Percentiles rank a stretch among this genome's conserved stretches.
Conservation (phyloP, 1,139 yeast species). For the Saccharomyces uvarum region DNA sequence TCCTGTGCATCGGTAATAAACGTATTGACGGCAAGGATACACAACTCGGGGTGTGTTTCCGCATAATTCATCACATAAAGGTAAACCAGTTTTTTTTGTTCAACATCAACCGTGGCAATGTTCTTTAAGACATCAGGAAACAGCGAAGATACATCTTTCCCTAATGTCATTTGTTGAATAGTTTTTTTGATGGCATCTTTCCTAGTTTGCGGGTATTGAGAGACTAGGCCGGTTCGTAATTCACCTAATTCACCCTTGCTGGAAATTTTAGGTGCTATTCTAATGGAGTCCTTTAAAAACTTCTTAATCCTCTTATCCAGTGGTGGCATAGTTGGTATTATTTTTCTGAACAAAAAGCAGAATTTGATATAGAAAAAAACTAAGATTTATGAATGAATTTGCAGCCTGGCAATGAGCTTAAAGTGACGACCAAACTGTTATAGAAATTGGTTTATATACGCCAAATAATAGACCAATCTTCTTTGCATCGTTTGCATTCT, state of each 20-base stretch:
- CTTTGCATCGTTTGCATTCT: background rate
- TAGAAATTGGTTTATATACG: background rate
- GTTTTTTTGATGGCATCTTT: constrained; percentile 96
- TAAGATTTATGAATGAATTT: too few relatives aligned
- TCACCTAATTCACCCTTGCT: constrained; percentile 73
- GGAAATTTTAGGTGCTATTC: constrained; percentile 34
- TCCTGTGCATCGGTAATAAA: constrained; percentile 95
- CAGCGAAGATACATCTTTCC: constrained; percentile 92
- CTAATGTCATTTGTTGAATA: constrained; percentile 96
- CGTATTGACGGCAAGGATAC: constrained; percentile 93
- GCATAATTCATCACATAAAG: constrained; percentile 95
- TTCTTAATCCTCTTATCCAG: constrained; percentile 32
- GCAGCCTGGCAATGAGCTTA: background rate
- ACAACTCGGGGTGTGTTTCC: constrained; percentile 88
- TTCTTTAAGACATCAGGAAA: constrained; percentile 96
- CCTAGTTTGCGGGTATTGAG: constrained; percentile 88
- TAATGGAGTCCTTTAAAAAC: constrained; percentile 30
- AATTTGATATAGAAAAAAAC: background rate
- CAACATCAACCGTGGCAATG: constrained; percentile 93
- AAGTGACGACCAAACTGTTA: background rate
- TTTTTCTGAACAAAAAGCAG: background rate
- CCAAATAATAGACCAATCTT: background rate
- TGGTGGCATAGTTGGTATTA: constrained; percentile 24
- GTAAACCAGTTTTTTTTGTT: constrained; percentile 93
- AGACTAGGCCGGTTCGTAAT: constrained; percentile 80